Conservation (phyloP, 2,329 filamentous ascomycete genomes). For the Botrytis hyacinthi region DNA sequence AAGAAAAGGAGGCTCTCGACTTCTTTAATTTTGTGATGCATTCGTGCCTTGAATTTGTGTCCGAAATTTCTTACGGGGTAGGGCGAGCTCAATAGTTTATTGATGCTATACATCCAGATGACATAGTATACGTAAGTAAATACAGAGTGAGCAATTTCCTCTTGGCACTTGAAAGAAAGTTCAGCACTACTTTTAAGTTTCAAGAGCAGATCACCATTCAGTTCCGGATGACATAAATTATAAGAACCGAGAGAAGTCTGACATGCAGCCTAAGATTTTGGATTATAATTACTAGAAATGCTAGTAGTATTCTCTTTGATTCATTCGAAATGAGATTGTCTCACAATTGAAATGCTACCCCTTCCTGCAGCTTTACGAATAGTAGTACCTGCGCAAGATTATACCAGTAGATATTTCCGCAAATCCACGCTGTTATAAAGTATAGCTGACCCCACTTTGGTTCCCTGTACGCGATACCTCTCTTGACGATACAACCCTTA, state of each 20-base stretch:
- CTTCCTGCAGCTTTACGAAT: background rate
- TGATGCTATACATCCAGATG: no score
- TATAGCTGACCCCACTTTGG: background rate
- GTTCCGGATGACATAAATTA: background rate
- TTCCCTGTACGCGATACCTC: background rate
- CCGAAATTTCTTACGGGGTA: no score
- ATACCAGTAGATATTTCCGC: background rate
- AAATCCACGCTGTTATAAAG: background rate
- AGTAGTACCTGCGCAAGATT: no score
- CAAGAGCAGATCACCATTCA: background rate
- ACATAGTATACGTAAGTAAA: no score
- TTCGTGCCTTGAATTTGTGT: no score
- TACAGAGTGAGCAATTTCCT: background rate
- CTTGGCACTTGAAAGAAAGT: no score
- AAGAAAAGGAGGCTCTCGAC: no score
- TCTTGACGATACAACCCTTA: accelerated
- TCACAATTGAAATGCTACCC: accelerated
- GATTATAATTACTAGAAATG: background rate
- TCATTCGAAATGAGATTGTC: background rate
- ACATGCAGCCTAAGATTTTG: background rate
- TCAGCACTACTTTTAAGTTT: background rate
- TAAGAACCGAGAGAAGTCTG: background rate
- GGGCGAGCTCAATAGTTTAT: no score
- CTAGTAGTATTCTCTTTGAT: background rate
- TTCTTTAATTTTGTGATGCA: no score